Evolutionary conservation across 352 stramenopile species (phyloP), one percentile per base, ranked within the genome.

Genomic region (Phytophthora quininea): DNA sequence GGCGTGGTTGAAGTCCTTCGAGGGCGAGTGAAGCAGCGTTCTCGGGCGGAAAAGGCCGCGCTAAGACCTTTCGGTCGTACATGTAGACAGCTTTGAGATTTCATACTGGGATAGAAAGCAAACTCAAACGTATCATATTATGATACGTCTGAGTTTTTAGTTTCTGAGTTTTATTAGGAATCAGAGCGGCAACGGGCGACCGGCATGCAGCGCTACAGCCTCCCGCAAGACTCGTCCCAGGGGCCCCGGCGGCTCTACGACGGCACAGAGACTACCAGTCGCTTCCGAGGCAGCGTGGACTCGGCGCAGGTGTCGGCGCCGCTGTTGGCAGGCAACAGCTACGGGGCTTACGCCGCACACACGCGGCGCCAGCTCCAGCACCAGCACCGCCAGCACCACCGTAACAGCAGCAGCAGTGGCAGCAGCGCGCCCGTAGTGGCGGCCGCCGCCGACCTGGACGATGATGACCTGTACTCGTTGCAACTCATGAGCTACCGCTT

Each of bases 401-500:
- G 64, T 50, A 47, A 35, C 12, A 69, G 62, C 58, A 76, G 54
- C 32, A 74, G 63, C 56, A 79, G 63, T 7, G 69, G 61, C 33
- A 65, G 66, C 46, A 79, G 67, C 47, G 38, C 62, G 6, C 60
- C 67, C 6, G 55, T 64, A 27, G 54, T 66, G 15, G 32, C 52
- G 0, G 51, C 54, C 7, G 67, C 63, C n/a, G 58, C 58, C 15
- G 63, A 77, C 11, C 27, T 69, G 7, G 69, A 82, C 38, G 73
- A 86, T 33, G 73, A 70, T 24, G 62, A 84, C 50, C 71, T 84
- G 59, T 92, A 79, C 27, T 71, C 77, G 55, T 60, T 89, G 50
- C 85, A 93, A 59, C 64, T 93, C 19, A 62, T 90, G 49, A 81
- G 77, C 29, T 93, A 93, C 62, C 70, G 82, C 1, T 24, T 75